Conservation (phyloP, 805 yeast species). For the Candida silvatica region DNA sequence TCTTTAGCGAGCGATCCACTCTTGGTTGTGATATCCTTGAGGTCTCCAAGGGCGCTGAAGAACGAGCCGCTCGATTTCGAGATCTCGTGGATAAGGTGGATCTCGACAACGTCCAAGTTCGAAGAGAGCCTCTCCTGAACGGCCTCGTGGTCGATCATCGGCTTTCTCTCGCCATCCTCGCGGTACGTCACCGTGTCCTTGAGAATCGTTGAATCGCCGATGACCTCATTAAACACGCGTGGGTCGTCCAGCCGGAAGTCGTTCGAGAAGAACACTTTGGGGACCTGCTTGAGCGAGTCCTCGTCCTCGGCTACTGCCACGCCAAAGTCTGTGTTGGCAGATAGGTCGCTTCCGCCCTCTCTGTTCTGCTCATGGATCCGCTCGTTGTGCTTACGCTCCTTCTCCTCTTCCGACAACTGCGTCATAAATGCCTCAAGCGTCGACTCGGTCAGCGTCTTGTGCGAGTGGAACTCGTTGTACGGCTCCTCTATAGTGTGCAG, state of each 20-base stretch:
- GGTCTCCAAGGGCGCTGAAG: constrained; percentile 74
- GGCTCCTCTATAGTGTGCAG: constrained; percentile 33
- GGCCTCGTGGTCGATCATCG: constrained; percentile 40
- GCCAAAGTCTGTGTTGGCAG: constrained; percentile 5
- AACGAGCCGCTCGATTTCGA: constrained; percentile 79
- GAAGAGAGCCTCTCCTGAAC: constrained; percentile 74
- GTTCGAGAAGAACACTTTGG: constrained; percentile 56
- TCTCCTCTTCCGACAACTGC: constrained; percentile 17
- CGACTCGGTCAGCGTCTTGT: constrained; percentile 34
- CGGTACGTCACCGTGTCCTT: constrained; percentile 24
- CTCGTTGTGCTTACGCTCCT: constrained; percentile 5
- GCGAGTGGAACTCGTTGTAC: constrained; percentile 34
- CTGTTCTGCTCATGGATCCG: too few relatives aligned
- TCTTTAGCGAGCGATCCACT: constrained; percentile 42
- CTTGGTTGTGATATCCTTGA: constrained; percentile 51
- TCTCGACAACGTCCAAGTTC: constrained; percentile 79
- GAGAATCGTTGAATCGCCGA: constrained; percentile 42
- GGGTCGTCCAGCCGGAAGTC: constrained; percentile 85
- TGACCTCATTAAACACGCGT: constrained; percentile 66
- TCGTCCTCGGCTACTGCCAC: constrained; percentile 14
- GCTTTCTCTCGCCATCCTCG: constrained; percentile 24
- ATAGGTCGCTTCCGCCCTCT: constrained; percentile 3
- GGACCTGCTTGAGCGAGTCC: constrained; percentile 40
- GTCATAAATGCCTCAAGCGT: constrained; percentile 29
- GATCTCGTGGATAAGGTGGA: constrained; percentile 72